Conservation (phyloP, 2,329 filamentous ascomycete species). For the Rhinocladiella similis region DNA sequence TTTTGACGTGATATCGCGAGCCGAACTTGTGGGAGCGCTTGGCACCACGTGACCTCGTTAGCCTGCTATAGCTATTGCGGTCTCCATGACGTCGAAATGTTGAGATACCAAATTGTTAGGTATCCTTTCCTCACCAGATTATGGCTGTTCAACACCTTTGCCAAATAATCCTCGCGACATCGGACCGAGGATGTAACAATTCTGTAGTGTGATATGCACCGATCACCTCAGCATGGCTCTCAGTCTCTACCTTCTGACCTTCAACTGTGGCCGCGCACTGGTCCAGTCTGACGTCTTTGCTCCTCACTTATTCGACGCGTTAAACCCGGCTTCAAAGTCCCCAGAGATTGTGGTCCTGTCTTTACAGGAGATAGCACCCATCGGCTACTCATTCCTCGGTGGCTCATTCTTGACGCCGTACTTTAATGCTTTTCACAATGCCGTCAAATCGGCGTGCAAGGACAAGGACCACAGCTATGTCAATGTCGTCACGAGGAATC, state of each 20-base stretch:
- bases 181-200: too few relatives aligned
- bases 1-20: too few relatives aligned
- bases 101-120: too few relatives aligned
- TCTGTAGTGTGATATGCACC: too few relatives aligned
- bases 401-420: slow-evolving; percentile 77
- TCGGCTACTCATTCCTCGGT: slow-evolving; percentile 82
- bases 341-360: slow-evolving; percentile 67
- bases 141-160: too few relatives aligned
- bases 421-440: slow-evolving; percentile 68
- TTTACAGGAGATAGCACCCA: slow-evolving; percentile 86
- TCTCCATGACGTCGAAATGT: too few relatives aligned
- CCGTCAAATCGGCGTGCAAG: slow-evolving; percentile 68
- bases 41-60: too few relatives aligned
- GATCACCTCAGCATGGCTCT: slow-evolving; percentile 5
- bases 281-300: slow-evolving; percentile 72
- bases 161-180: too few relatives aligned
- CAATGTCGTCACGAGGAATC: slow-evolving; percentile 69
- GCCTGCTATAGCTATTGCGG: too few relatives aligned
- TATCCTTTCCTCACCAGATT: too few relatives aligned
- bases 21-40: too few relatives aligned
- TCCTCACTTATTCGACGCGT: slow-evolving; percentile 63
- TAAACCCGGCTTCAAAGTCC: slow-evolving; percentile 53
- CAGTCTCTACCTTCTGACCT: slow-evolving; percentile 70
- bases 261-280: slow-evolving; percentile 77
- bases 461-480: slow-evolving; percentile 56